Evolutionary conservation across 2,329 filamentous ascomycete genomes (phyloP).

Genomic region (Cercospora janseana): DNA sequence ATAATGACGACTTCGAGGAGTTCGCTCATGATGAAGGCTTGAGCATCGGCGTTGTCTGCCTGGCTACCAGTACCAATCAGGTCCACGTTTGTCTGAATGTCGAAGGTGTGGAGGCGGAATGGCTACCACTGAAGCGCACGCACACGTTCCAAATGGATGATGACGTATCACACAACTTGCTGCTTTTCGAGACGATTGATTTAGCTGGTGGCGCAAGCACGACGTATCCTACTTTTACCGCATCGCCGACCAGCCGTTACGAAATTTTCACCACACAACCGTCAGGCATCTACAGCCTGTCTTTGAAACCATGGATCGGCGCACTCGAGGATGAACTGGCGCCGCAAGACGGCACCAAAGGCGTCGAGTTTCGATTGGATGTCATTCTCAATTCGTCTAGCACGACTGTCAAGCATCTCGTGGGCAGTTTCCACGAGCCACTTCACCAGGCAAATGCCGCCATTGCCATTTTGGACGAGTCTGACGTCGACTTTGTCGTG

Average conservation of each 20-base stretch:
- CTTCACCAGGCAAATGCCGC: slow-evolving; percentile 41
- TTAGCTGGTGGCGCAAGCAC: slow-evolving; percentile 27
- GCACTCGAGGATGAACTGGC: slow-evolving; percentile 56
- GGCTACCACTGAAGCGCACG: slow-evolving; percentile 52
- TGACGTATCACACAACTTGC: slow-evolving; percentile 31
- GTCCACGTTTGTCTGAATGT: slow-evolving; percentile 61
- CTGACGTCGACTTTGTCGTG: slow-evolving; percentile 60
- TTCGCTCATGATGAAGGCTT: slow-evolving; percentile 46
- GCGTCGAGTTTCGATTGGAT: slow-evolving; percentile 56
- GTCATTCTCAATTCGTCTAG: slow-evolving; percentile 54
- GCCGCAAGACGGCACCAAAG: slow-evolving; percentile 42
- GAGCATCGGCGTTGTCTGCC: slow-evolving; percentile 57
- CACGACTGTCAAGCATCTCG: slow-evolving; percentile 47
- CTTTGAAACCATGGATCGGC: slow-evolving; percentile 56
- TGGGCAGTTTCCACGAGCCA: slow-evolving; percentile 35
- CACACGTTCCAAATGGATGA: slow-evolving; percentile 29
- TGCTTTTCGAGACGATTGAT: slow-evolving; percentile 46
- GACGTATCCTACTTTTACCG: slow-evolving; percentile 56
- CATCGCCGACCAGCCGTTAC: slow-evolving; percentile 56
- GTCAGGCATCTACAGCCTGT: slow-evolving; percentile 55
- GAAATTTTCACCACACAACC: slow-evolving; percentile 58
- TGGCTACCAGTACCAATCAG: slow-evolving; percentile 55
- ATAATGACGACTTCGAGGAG: slow-evolving; percentile 47
- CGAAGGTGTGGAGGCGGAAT: slow-evolving; percentile 61
- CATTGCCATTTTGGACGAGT: slow-evolving; percentile 54